phyloP scores from a whole-genome alignment of 2,329 filamentous ascomycete species.

The Neobulgaria alba region DNA sequence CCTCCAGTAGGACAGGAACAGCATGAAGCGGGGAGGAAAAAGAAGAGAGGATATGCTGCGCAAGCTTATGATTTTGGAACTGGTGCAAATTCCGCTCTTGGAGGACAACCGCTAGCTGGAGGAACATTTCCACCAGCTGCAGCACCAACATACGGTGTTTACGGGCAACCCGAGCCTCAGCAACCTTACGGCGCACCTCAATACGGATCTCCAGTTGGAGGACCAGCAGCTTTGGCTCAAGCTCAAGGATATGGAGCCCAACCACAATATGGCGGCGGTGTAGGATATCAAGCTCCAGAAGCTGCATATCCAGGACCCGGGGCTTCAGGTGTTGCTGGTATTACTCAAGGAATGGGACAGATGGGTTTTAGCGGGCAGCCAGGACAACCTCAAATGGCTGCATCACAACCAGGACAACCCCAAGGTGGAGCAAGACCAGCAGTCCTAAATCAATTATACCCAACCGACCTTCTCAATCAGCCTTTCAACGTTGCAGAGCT shows the following conservation, averaged over 20 bases:
- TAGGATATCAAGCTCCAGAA: slow-evolving; percentile 60
- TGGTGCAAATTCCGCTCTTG: slow-evolving; percentile 69
- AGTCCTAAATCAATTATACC: slow-evolving; percentile 78
- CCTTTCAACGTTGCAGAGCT: slow-evolving; percentile 92
- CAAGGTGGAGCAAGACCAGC: slow-evolving; percentile 41
- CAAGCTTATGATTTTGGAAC: slow-evolving; percentile 89
- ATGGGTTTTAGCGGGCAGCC: slow-evolving; percentile 51
- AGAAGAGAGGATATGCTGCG: slow-evolving; percentile 91
- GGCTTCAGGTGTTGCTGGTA: slow-evolving; percentile 49
- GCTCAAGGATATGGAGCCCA: slow-evolving; percentile 27
- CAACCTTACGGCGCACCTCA: slow-evolving; percentile 25
- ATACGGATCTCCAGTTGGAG: slow-evolving; percentile 24
- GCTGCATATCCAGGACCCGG: slow-evolving; percentile 54
- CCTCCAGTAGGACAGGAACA: slow-evolving; percentile 27
- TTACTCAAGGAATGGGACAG: slow-evolving; percentile 76
- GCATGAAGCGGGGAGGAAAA: slow-evolving; percentile 55
- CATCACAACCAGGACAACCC: slow-evolving; percentile 36
- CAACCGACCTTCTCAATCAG: slow-evolving; percentile 83
- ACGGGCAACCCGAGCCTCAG: slow-evolving; percentile 24
- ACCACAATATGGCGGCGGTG: slow-evolving; percentile 33
- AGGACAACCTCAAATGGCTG: slow-evolving; percentile 11
- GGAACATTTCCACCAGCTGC: slow-evolving; percentile 34
- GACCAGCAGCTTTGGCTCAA: slow-evolving; percentile 31
- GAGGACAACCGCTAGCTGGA: slow-evolving; percentile 56
- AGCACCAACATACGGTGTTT: slow-evolving; percentile 31